Evolutionary conservation across 441 rosid genomes (phyloP), one percentile per base, ranked within the genome.

Genomic region (Pelargonium fulgidum): DNA sequence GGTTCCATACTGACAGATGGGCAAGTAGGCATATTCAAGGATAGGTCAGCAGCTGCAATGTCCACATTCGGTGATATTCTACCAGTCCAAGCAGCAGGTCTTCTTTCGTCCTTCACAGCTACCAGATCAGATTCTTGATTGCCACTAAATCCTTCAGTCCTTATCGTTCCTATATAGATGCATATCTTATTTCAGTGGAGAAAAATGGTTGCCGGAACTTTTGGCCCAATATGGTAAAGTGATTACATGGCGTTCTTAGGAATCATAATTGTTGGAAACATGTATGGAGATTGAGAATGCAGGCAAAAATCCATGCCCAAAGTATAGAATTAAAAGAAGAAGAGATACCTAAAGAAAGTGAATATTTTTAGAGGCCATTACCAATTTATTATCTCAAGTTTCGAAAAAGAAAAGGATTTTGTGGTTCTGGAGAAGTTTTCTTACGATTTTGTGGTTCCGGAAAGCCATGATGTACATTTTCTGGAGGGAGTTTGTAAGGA

Each of bases 11-110:
- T 94, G 78, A 92, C 92, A 24, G 97, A 94, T 72, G 96, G 99
- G 70, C 99, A 94, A 79, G 99, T 87, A 44, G 96, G 96, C 68
- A 86, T 92, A 81, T 92, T 94, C 86, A 94, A 92, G 82, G 99
- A 94, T 77, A 84, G 93, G 86, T 92, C 99, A 48, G 90, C 96
- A 7, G 84, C 98, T 22, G 91, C 97, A 68, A 90, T 94, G 91
- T 94, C 97, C 20, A 85, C 97, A 5, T 94, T 94, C 68, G 96
- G 99, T 62, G 98, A 94, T 79, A 93, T 94, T 79, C 78, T 94
- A 72, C 99, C 99, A 7, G 88, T 83, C 66, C 98, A 87, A 76
- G 98, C 98, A 29, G 93, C 96, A 0, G 97, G 98, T 73, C 91
- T 92, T 77, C 96, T 92, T 82, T 94, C 98, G 69, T 94, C 99